Evolutionary conservation across 2,329 filamentous ascomycete genomes (phyloP).

Genomic region (Pestalotiopsis sp.): DNA sequence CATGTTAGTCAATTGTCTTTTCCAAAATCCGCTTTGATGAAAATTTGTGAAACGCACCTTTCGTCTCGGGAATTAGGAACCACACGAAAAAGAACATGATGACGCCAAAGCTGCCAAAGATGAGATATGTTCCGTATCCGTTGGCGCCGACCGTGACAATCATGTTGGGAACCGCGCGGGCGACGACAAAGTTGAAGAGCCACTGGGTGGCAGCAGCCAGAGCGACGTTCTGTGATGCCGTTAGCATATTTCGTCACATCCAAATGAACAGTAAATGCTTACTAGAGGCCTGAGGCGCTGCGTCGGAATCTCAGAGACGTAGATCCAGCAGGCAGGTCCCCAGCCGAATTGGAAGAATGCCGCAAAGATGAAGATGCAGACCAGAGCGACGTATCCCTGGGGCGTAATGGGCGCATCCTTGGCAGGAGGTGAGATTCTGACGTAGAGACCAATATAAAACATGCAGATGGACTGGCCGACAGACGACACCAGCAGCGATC

Average conservation of each 20-base stretch:
- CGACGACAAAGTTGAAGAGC: slow-evolving; percentile 68
- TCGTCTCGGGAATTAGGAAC: slow-evolving; percentile 52
- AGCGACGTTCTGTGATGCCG: slow-evolving; percentile 48
- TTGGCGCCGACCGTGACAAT: slow-evolving; percentile 44
- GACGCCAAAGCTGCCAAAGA: slow-evolving; percentile 65
- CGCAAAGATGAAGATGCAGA: slow-evolving; percentile 70
- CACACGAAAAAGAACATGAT: slow-evolving; percentile 62
- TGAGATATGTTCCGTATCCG: slow-evolving; percentile 58
- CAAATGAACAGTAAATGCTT: not conserved
- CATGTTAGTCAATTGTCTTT: not conserved
- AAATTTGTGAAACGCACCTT: slow-evolving; percentile 23
- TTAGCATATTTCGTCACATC: not conserved
- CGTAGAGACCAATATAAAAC: slow-evolving; percentile 68
- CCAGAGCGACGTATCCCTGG: slow-evolving; percentile 66
- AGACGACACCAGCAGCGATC: slow-evolving; percentile 58
- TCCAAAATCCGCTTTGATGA: no score
- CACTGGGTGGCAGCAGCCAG: slow-evolving; percentile 64
- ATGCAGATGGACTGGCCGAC: slow-evolving; percentile 62
- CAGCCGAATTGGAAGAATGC: slow-evolving; percentile 67
- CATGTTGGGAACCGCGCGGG: slow-evolving; percentile 65
- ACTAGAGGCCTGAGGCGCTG: slow-evolving; percentile 44
- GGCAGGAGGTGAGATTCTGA: slow-evolving; percentile 58
- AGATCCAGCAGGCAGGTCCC: slow-evolving; percentile 66
- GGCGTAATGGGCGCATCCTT: slow-evolving; percentile 51
- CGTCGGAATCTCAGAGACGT: slow-evolving; percentile 67